phyloP scores from a whole-genome alignment of 805 yeast genomes.

The Blastobotrys peoriensis region DNA sequence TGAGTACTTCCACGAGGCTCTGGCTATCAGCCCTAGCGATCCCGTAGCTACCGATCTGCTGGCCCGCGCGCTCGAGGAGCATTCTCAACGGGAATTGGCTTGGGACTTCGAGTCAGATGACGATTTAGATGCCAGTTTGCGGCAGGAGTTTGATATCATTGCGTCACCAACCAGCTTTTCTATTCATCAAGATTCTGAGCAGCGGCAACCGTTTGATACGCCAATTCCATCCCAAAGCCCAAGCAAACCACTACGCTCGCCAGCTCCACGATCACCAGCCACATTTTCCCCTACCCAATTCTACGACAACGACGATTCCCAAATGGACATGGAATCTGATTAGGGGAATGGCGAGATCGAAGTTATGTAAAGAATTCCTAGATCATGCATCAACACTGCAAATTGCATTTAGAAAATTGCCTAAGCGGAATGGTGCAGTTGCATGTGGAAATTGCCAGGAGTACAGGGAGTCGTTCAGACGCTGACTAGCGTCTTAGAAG shows the following conservation, averaged over 20 bases:
- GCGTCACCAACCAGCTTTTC: background rate
- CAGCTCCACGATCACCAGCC: conserved; percentile 5
- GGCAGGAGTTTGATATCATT: conserved; percentile 3
- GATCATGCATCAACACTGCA: too few species aligned
- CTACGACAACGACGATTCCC: conserved; percentile 17
- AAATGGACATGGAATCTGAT: conserved; percentile 17
- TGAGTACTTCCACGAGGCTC: conserved; percentile 69
- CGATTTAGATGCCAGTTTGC: conserved; percentile 9
- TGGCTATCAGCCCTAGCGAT: conserved; percentile 73
- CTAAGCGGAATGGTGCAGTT: too few species aligned
- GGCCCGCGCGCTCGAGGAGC: conserved; percentile 50
- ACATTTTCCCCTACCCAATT: conserved; percentile 8
- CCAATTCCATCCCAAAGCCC: background rate
- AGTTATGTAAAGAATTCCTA: too few species aligned
- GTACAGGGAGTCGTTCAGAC: too few species aligned
- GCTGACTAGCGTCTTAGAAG: too few species aligned
- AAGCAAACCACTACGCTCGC: background rate
- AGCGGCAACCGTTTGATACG: background rate
- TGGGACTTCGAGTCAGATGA: background rate
- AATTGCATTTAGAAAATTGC: too few species aligned
- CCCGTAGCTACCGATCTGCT: conserved; percentile 79
- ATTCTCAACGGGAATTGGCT: conserved; percentile 6
- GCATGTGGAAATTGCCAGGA: too few species aligned
- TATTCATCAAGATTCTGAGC: conserved; percentile 3
- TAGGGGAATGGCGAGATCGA: too few species aligned